A percentile compares a stretch with the other conserved stretches of the same genome.
Conservation (phyloP, 2,329 filamentous ascomycete species). For the Cercospora zeina region DNA sequence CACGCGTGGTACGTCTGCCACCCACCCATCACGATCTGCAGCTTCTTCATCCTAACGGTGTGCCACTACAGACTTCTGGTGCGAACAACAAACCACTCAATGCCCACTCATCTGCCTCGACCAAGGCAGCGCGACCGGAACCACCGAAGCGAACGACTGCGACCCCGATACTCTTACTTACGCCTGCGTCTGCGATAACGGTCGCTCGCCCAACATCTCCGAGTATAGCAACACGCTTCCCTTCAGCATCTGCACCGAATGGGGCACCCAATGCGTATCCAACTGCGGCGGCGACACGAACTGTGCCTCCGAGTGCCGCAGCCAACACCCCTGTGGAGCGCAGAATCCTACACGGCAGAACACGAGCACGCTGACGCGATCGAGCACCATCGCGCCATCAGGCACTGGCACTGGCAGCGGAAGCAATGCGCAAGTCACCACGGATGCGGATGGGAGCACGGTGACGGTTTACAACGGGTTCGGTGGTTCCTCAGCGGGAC, state of each 20-base stretch:
- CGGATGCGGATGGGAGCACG: conserved; percentile 38
- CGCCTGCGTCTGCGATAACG: conserved; percentile 69
- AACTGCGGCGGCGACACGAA: conserved; percentile 56
- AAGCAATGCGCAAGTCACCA: conserved; percentile 40
- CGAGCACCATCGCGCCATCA: conserved; percentile 41
- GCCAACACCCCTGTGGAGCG: conserved; percentile 73
- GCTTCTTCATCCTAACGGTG: neutral
- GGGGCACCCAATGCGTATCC: conserved; percentile 62
- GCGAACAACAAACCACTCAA: conserved; percentile 59
- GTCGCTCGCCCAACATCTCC: conserved; percentile 67
- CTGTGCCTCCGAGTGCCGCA: conserved; percentile 63
- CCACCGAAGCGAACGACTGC: conserved; percentile 63
- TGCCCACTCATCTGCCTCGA: conserved; percentile 75
- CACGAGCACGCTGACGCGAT: conserved; percentile 51
- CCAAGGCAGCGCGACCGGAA: conserved; percentile 49
- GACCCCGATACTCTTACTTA: conserved; percentile 67
- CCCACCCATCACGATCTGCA: neutral
- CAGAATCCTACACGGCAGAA: conserved; percentile 63
- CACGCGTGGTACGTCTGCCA: conserved; percentile 24
- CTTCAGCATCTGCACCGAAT: conserved; percentile 73
- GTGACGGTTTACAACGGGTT: conserved; percentile 48
- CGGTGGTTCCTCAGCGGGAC: conserved; percentile 34
- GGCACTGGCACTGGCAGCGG: conserved; percentile 31
- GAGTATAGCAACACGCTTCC: conserved; percentile 78
- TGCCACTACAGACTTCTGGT: conserved; percentile 55